Percentiles rank a stretch among this genome's conserved stretches.
phyloP scores from a whole-genome alignment of 768 basidiomycete species.

The Lanmaoa rubissima region DNA sequence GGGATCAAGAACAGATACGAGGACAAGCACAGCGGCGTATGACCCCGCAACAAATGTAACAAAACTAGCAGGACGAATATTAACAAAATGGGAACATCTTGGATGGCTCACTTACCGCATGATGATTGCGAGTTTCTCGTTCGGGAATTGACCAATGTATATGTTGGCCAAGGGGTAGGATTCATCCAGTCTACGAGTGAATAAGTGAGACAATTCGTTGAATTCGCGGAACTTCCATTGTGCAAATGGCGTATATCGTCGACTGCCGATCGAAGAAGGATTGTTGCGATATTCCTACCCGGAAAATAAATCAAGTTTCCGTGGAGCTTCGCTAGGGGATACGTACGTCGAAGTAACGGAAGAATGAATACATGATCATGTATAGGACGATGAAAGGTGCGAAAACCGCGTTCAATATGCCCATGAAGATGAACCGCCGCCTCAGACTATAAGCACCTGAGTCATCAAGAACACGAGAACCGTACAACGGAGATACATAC shows the following conservation, averaged over 20 bases:
- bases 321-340: background rate
- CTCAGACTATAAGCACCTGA: constrained; percentile 51
- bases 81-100: background rate
- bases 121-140: constrained; percentile 84
- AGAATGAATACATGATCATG: constrained; percentile 97
- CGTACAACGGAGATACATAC: constrained; percentile 42
- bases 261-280: constrained; percentile 89
- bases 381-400: constrained; percentile 97
- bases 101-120: constrained; percentile 64
- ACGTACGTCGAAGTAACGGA: constrained; percentile 96
- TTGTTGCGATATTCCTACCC: constrained; percentile 96
- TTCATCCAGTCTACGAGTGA: constrained; percentile 79
- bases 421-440: constrained; percentile 94
- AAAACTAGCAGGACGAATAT: constrained; percentile 55
- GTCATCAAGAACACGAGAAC: background rate
- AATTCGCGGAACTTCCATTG: constrained; percentile 99
- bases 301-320: background rate
- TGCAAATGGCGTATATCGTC: constrained; percentile 91
- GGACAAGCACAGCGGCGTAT: constrained; percentile 91
- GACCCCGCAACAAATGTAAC: constrained; percentile 95
- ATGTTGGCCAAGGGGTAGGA: constrained; percentile 89
- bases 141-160: constrained; percentile 98
- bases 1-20: constrained; percentile 90
- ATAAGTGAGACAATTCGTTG: constrained; percentile 95
- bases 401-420: constrained; percentile 91